A percentile compares a stretch with the other conserved stretches of the same genome.
phyloP scores from a whole-genome alignment of 768 basidiomycete species.

The Rhodotorula babjevae region DNA sequence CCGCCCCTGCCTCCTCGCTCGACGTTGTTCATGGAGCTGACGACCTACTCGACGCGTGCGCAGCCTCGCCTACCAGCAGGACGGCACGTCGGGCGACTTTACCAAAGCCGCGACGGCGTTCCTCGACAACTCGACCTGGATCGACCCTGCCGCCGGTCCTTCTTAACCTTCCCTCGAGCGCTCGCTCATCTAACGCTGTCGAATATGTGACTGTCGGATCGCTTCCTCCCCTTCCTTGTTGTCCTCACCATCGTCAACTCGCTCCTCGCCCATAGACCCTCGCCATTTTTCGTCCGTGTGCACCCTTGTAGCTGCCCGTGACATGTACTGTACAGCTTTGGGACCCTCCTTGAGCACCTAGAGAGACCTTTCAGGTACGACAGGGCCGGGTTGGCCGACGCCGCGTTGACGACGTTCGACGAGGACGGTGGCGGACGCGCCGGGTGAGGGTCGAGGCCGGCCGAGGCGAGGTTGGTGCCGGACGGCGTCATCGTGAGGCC shows the following conservation, averaged over 20 bases:
- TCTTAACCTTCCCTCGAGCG: too few species aligned
- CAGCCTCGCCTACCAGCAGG: conserved; percentile 43
- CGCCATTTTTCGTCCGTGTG: too few species aligned
- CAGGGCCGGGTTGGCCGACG: conserved; percentile 3
- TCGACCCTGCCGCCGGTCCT: conserved; percentile 61
- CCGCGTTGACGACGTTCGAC: conserved; percentile 8
- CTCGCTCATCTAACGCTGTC: too few species aligned
- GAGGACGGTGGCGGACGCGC: too few species aligned
- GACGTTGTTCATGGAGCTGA: background rate
- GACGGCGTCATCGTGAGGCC: conserved; percentile 15
- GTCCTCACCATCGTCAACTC: too few species aligned
- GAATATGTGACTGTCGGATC: too few species aligned
- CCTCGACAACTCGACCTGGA: conserved; percentile 77
- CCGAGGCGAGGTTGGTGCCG: background rate
- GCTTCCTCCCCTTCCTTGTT: too few species aligned
- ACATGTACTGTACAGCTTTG: too few species aligned
- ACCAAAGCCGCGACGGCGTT: conserved; percentile 66
- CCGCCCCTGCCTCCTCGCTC: background rate
- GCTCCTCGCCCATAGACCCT: too few species aligned
- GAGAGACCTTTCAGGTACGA: conserved; percentile 14
- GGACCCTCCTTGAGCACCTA: too few species aligned
- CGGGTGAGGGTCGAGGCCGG: too few species aligned
- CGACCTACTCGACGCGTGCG: background rate
- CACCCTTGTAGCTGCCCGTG: too few species aligned
- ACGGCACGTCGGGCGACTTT: conserved; percentile 59